A percentile compares a stretch with the other conserved stretches of the same genome.
phyloP scores from a whole-genome alignment of 306 rosid species.

The Cucumis hystrix region DNA sequence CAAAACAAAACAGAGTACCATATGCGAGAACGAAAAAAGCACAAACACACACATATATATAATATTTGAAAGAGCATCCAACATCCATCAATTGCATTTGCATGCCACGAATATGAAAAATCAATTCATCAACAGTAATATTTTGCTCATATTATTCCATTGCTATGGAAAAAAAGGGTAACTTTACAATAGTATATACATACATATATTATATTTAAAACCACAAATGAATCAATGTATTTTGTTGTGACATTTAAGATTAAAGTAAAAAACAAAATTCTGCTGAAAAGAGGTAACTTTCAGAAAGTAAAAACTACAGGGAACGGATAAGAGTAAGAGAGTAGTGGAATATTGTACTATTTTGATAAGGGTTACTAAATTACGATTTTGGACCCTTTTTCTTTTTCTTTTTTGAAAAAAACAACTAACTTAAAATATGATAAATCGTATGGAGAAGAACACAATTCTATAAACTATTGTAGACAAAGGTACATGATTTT shows the following conservation, averaged over 20 bases:
- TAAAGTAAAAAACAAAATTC: neutral
- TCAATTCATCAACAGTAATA: neutral
- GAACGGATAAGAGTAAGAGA: neutral
- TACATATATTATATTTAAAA: neutral
- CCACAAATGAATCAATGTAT: neutral
- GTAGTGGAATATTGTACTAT: neutral
- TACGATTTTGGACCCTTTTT: too few species aligned
- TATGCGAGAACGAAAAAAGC: neutral
- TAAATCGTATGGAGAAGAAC: too few species aligned
- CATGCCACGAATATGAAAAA: neutral
- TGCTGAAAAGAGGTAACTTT: neutral
- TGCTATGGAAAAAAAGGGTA: neutral
- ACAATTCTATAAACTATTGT: too few species aligned
- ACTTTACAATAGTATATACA: neutral
- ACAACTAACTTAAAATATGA: too few species aligned
- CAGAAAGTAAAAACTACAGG: conserved; percentile 1
- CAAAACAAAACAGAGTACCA: neutral
- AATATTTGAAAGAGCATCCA: neutral
- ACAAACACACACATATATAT: too few species aligned
- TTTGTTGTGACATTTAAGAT: neutral
- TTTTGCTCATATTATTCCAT: neutral
- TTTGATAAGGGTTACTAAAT: neutral
- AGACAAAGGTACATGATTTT: too few species aligned
- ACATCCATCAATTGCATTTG: neutral
- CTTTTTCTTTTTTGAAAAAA: too few species aligned